Evolutionary conservation across 2,329 filamentous ascomycete species (phyloP).

Genomic region (Epichloe hybrida): DNA sequence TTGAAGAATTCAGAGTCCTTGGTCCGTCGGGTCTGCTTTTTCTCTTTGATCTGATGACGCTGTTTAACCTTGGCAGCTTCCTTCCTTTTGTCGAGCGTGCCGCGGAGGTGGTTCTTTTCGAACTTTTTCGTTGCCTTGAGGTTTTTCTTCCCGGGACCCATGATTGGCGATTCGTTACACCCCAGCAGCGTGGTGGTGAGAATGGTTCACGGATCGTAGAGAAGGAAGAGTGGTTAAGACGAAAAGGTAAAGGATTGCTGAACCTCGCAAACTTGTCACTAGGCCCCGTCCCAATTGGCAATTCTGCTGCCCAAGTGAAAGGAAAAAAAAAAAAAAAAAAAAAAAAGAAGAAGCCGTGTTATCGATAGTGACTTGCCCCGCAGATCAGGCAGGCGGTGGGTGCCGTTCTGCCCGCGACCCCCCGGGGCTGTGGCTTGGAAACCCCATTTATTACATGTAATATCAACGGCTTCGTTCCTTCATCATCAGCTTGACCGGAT

Average conservation of each 20-base stretch:
- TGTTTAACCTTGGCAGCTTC: slow-evolving; percentile 84
- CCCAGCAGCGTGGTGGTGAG: not conserved
- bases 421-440: not conserved
- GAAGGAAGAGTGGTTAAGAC: not conserved
- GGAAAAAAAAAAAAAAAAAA: too few species aligned
- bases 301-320: too few species aligned
- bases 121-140: slow-evolving; percentile 83
- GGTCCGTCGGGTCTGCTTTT: slow-evolving; percentile 51
- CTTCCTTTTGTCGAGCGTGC: slow-evolving; percentile 78
- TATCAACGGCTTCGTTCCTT: too few species aligned
- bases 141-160: slow-evolving; percentile 65
- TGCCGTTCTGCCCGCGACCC: slow-evolving; percentile 18
- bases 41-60: slow-evolving; percentile 66
- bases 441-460: too few species aligned
- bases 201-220: not conserved
- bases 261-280: not conserved
- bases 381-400: slow-evolving; percentile 18
- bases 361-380: slow-evolving; percentile 20
- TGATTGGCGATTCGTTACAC: slow-evolving; percentile 24
- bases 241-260: not conserved
- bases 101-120: slow-evolving; percentile 82
- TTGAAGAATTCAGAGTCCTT: slow-evolving; percentile 44
- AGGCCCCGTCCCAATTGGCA: not conserved
- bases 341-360: slow-evolving; percentile 7
- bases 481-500: not conserved